Percentiles rank a stretch among this genome's conserved stretches.
These are phyloP conservation scores for Akanthomyces lecanii DNA, from an alignment of 2,329 filamentous ascomycete species.

Conservation along the genomic window DNA sequence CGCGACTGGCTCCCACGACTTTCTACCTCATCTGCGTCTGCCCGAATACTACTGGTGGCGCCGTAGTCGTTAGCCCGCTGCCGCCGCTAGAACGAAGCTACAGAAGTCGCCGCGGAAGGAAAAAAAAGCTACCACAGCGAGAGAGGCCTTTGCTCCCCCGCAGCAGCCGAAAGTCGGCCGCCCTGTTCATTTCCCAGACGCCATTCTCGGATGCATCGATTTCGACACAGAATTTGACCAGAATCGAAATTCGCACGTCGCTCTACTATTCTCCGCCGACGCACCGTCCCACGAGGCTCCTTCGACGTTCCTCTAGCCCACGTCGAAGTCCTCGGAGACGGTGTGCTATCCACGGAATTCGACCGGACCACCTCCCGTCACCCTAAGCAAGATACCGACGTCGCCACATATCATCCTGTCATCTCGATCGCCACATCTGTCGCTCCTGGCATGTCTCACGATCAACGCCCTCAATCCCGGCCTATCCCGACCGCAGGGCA, in stretches of 20 bases:
- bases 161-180: constrained; percentile 14
- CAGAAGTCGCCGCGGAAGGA: constrained; percentile 38
- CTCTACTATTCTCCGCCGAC: neutral
- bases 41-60: neutral
- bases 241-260: neutral
- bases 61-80: constrained; percentile 41
- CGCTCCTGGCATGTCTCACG: constrained; percentile 47
- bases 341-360: constrained; percentile 9
- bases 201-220: neutral
- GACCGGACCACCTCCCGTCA: neutral
- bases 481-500: constrained; percentile 31
- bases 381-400: neutral
- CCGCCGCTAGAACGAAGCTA: constrained; percentile 45
- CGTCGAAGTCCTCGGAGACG: constrained; percentile 20
- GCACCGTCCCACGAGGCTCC: constrained; percentile 19
- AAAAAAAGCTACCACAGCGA: constrained; percentile 1
- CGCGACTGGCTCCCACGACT: neutral
- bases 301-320: constrained; percentile 14
- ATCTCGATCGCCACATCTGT: constrained; percentile 1
- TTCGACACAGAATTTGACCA: neutral
- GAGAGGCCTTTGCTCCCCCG: constrained; percentile 8
- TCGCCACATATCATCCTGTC: neutral
- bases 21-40: neutral
- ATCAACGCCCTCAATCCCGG: constrained; percentile 36
- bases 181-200: neutral